phyloP scores from a whole-genome alignment of 352 stramenopile genomes.

The Globisporangium radiosum region DNA sequence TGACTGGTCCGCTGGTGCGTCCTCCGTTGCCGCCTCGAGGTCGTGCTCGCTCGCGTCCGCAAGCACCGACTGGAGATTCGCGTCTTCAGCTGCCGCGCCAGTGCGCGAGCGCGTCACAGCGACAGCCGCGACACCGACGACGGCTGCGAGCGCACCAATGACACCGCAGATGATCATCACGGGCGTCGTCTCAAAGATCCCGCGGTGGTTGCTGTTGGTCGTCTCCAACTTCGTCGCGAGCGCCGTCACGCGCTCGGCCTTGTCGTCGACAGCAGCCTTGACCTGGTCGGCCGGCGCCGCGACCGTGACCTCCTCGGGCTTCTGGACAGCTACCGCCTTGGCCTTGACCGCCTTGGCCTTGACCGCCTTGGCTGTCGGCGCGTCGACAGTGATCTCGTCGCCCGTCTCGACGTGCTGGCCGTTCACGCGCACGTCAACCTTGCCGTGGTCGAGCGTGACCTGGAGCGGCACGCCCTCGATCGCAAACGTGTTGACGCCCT shows the following conservation, averaged over 20 bases:
- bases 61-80: constrained; percentile 34
- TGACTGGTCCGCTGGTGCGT: constrained; percentile 27
- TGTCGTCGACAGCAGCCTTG: constrained; percentile 1
- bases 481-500: constrained; percentile 14
- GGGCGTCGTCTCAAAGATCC: constrained; percentile 30
- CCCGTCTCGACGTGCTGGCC: constrained; percentile 13
- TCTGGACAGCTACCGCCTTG: constrained; percentile 13
- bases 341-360: constrained; percentile 1
- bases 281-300: neutral
- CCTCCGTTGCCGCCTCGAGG: constrained; percentile 39
- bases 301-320: constrained; percentile 20
- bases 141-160: constrained; percentile 55
- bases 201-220: constrained; percentile 23
- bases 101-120: constrained; percentile 29
- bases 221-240: constrained; percentile 50
- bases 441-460: constrained; percentile 9
- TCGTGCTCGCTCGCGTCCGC: constrained; percentile 42
- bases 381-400: constrained; percentile 7
- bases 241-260: constrained; percentile 35
- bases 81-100: constrained; percentile 13
- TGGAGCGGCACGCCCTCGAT: constrained; percentile 12
- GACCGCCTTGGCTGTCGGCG: neutral
- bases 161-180: constrained; percentile 61
- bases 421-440: constrained; percentile 12
- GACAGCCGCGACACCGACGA: constrained; percentile 56